phyloP scores from a whole-genome alignment of 163 green algal genomes.

The Scenedesmus sp. region DNA sequence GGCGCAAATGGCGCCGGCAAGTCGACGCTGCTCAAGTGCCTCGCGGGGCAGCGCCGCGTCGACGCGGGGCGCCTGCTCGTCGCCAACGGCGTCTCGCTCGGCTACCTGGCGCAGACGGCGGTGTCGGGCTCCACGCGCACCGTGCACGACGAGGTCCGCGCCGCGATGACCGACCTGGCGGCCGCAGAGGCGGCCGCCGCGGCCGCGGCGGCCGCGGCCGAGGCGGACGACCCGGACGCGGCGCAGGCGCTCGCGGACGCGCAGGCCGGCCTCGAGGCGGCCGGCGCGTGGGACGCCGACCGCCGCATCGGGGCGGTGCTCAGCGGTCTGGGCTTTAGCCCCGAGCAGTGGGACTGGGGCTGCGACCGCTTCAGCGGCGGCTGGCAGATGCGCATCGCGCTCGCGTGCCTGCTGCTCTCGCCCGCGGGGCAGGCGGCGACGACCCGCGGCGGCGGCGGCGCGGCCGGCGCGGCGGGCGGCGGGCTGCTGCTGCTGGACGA shows the following conservation, averaged over 20 bases:
- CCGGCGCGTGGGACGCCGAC: slow-evolving; percentile 67
- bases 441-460: slow-evolving; percentile 7
- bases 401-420: slow-evolving; percentile 78
- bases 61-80: slow-evolving; percentile 46
- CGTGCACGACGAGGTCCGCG: slow-evolving; percentile 69
- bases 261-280: slow-evolving; percentile 68
- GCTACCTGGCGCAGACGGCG: slow-evolving; percentile 67
- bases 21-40: slow-evolving; percentile 67
- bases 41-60: slow-evolving; percentile 33
- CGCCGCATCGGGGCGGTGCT: slow-evolving; percentile 75
- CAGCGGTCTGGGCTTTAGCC: slow-evolving; percentile 75
- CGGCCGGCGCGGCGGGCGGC: slow-evolving; percentile 9
- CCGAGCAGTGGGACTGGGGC: slow-evolving; percentile 63
- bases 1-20: slow-evolving; percentile 77
- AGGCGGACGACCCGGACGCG: slow-evolving; percentile 42
- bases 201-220: slow-evolving; percentile 48
- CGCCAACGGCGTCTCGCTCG: slow-evolving; percentile 51
- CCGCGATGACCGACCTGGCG: slow-evolving; percentile 58
- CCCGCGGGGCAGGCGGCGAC: slow-evolving; percentile 60
- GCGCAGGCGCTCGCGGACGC: slow-evolving; percentile 49
- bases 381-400: slow-evolving; percentile 80
- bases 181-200: slow-evolving; percentile 54
- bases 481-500: slow-evolving; percentile 79
- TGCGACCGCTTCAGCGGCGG: slow-evolving; percentile 78
- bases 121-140: slow-evolving; percentile 61